phyloP scores from a whole-genome alignment of 345 rosid species.

The Clarkia xantiana region DNA sequence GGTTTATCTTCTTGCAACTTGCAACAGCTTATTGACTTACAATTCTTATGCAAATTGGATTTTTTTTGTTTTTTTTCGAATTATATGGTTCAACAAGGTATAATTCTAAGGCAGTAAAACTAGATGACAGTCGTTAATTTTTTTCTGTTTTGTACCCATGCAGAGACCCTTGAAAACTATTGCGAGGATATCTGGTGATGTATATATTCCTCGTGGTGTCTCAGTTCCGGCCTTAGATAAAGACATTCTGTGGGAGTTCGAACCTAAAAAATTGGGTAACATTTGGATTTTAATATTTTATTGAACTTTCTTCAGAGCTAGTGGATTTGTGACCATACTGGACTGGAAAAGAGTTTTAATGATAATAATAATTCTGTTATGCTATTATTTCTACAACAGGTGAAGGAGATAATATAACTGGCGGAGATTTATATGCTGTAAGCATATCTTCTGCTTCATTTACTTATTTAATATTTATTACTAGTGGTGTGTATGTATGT shows the following conservation, averaged over 20 bases:
- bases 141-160: background rate
- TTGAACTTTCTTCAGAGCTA: too few species aligned
- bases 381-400: constrained; percentile 26
- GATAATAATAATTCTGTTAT: background rate
- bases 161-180: constrained; percentile 99
- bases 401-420: constrained; percentile 94
- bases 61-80: too few species aligned
- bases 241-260: constrained; percentile 85
- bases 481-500: constrained; percentile 1
- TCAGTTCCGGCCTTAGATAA: constrained; percentile 97
- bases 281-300: background rate
- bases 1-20: constrained; percentile 26
- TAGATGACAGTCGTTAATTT: background rate
- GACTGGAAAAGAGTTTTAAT: background rate
- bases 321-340: too few species aligned
- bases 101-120: too few species aligned
- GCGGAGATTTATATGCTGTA: constrained; percentile 97
- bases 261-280: constrained; percentile 80
- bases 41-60: too few species aligned
- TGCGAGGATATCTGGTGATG: constrained; percentile 87
- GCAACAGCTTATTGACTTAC: too few species aligned
- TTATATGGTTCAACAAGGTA: too few species aligned
- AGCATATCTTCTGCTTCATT: constrained; percentile 14
- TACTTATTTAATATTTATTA: background rate
- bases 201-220: constrained; percentile 98